Evolutionary conservation across 495 filamentous ascomycete genomes (phyloP).

Genomic region (Aspergillus hancockii): DNA sequence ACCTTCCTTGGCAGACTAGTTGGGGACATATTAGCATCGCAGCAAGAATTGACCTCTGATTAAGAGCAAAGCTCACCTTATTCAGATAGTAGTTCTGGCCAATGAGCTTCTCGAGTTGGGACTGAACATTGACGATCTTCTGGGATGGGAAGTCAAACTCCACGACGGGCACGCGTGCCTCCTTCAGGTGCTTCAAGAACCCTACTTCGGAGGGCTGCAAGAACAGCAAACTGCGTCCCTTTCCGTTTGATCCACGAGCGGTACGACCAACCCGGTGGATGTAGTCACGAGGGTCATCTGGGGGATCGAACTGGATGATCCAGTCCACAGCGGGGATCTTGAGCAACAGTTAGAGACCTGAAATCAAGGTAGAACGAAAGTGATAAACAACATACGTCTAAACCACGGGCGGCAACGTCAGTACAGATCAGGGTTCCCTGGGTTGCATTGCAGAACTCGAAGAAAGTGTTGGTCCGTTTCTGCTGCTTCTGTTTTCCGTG

Average conservation of each 20-base stretch:
- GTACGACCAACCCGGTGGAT: conserved; percentile 97
- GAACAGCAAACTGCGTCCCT: conserved; percentile 85
- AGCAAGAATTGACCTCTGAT: neutral
- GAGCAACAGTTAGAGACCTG: conserved; percentile 11
- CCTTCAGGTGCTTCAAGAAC: conserved; percentile 89
- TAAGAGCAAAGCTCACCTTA: conserved; percentile 53
- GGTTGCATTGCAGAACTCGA: conserved; percentile 94
- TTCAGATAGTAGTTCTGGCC: conserved; percentile 95
- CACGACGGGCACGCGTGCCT: conserved; percentile 87
- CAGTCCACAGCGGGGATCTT: conserved; percentile 90
- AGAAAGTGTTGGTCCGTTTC: conserved; percentile 96
- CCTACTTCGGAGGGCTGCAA: conserved; percentile 89
- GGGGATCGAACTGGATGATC: conserved; percentile 95
- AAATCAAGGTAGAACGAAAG: neutral
- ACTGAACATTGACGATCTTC: conserved; percentile 93
- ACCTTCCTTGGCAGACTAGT: conserved; percentile 65
- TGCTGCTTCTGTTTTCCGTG: conserved; percentile 98
- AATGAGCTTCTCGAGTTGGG: conserved; percentile 89
- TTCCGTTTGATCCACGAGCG: conserved; percentile 79
- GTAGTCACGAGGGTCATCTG: conserved; percentile 88
- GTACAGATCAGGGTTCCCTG: conserved; percentile 92
- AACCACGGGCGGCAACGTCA: conserved; percentile 89
- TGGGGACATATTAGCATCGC: conserved; percentile 18
- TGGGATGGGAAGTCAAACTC: conserved; percentile 93
- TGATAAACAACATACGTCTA: conserved; percentile 63